Evolutionary conservation across 2,329 filamentous ascomycete species (phyloP), one percentile per base, ranked within the genome.

Genomic region (Fusarium virguliforme): DNA sequence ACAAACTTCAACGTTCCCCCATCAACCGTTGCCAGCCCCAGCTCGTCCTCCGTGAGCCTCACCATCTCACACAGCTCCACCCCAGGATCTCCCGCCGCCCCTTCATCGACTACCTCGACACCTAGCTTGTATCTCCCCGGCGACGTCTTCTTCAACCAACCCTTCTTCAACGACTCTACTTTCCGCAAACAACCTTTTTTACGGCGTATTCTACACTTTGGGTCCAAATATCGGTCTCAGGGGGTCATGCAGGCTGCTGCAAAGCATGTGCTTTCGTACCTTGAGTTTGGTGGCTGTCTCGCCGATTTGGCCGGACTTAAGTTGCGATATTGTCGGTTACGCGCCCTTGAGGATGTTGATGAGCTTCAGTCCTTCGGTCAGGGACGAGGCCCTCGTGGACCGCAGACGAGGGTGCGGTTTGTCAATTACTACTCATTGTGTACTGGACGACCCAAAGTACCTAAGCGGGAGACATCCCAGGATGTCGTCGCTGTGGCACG

Each of bases 341-440:
- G 93, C 60, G 88, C 86, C 2, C 82, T 97, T 9, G 94, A 97
- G 77, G 90, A 93, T 75, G 83, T 90, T 4, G 87, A 93, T 62
- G 89, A 91, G 69, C 74, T 69, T 74, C 48, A 60, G 69, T n/a
- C n/a, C n/a, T n/a, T n/a, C n/a, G 50, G 71, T 18, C 32, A 63
- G 62, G 51, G 71, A 3, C 56, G 71, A 1, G 66, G 71, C 18
- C 63, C 71, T 3, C 38, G 57, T 12, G 65, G 64, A 3, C 82
- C 4, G 75, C 83, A n/a, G 2, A 82, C 84, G 3, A 85, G 91
- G 58, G 88, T 96, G 10, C 87, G 94, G 13, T 97, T 97, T 75
- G 86, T 94, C 63, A 97, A 97, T 77, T 97, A 97, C 79, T 97
- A 95, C 78, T 97, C 94, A 1, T 88, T 92, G n/a, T 94, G 92